phyloP scores from a whole-genome alignment of 2,329 filamentous ascomycete species.

The Lojkania enalia region DNA sequence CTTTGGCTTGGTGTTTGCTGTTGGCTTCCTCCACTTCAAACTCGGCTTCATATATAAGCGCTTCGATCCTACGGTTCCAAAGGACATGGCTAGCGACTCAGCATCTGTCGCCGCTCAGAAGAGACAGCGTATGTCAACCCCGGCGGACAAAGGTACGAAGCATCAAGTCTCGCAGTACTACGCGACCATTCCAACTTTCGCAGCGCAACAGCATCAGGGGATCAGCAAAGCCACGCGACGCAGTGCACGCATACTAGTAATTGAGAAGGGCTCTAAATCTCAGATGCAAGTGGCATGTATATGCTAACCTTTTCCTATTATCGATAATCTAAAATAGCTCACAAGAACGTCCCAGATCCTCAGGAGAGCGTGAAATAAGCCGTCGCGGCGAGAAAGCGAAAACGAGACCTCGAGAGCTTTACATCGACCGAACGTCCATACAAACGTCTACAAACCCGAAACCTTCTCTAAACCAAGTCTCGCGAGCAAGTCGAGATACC shows the following conservation, averaged over 20 bases:
- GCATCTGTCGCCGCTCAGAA: background rate
- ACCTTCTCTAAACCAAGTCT: conserved; percentile 4
- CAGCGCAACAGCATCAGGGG: conserved; percentile 7
- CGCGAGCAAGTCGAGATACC: conserved; percentile 10
- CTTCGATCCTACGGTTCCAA: conserved; percentile 9
- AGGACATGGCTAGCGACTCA: conserved; percentile 1
- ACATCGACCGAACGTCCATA: conserved; percentile 11
- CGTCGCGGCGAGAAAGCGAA: conserved; percentile 10
- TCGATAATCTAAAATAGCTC: conserved; percentile 1
- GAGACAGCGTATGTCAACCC: conserved; percentile 6
- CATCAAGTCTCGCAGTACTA: conserved; percentile 10
- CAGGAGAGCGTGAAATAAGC: conserved; percentile 1
- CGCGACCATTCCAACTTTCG: conserved; percentile 10
- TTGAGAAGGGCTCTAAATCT: conserved; percentile 8
- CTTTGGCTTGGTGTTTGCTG: too few relatives aligned
- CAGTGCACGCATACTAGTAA: conserved; percentile 9
- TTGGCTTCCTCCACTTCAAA: conserved; percentile 11
- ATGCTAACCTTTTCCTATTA: background rate
- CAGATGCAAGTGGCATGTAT: conserved; percentile 3
- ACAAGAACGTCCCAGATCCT: background rate
- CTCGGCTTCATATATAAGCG: conserved; percentile 11
- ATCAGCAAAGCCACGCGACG: too few relatives aligned
- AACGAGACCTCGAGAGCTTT: conserved; percentile 6
- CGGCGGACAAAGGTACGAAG: conserved; percentile 7
- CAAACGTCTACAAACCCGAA: conserved; percentile 11